Percentiles rank a stretch among this genome's conserved stretches.
Conservation (phyloP, 2,329 filamentous ascomycete species). For the Nothophaeocryptopus gaeumannii region DNA sequence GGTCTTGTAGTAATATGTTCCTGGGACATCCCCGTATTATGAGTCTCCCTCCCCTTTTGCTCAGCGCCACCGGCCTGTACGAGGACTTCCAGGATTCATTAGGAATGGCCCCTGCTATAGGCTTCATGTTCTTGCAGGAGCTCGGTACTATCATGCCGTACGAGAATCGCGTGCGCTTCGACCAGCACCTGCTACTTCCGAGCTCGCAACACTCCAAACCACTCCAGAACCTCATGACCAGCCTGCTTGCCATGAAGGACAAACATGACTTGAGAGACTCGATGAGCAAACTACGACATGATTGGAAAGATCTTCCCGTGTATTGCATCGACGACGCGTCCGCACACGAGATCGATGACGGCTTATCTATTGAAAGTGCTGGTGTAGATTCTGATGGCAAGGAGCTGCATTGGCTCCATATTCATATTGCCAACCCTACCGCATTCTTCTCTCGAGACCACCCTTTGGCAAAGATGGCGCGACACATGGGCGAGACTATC, state of each 20-base stretch:
- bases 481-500: constrained; percentile 55
- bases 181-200: constrained; percentile 53
- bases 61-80: constrained; percentile 63
- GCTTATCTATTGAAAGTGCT: constrained; percentile 63
- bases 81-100: constrained; percentile 39
- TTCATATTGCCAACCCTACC: constrained; percentile 76
- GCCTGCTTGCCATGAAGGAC: constrained; percentile 26
- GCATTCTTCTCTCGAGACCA: constrained; percentile 63
- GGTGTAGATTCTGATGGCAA: constrained; percentile 28
- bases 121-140: constrained; percentile 71
- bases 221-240: constrained; percentile 41
- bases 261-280: constrained; percentile 48
- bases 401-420: constrained; percentile 69
- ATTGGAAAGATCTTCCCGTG: constrained; percentile 59
- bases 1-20: constrained; percentile 60
- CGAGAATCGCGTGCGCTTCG: constrained; percentile 66
- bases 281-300: constrained; percentile 57
- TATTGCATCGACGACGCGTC: constrained; percentile 70
- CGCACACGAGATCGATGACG: constrained; percentile 75
- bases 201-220: constrained; percentile 45
- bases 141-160: constrained; percentile 68
- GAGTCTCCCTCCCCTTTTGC: constrained; percentile 61
- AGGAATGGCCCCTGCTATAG: constrained; percentile 45
- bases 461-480: constrained; percentile 58
- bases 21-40: constrained; percentile 53